Conservation (phyloP, 805 yeast species). For the Metschnikowia dekortorum region DNA sequence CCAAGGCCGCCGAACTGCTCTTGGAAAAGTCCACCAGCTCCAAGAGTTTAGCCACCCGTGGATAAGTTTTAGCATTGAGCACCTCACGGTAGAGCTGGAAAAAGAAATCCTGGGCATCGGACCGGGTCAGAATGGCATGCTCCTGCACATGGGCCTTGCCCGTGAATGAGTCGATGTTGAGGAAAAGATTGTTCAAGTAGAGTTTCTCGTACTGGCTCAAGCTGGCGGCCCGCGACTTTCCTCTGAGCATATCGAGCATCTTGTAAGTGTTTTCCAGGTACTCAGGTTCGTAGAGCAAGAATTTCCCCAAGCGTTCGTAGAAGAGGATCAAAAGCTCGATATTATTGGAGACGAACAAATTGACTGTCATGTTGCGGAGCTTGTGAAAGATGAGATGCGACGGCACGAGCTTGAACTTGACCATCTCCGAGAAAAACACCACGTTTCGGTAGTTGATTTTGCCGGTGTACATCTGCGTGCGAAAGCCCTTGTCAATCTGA, state of each 20-base stretch:
- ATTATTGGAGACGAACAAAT: constrained; percentile 49
- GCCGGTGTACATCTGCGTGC: constrained; percentile 52
- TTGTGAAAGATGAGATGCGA: constrained; percentile 69
- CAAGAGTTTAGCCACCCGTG: constrained; percentile 3
- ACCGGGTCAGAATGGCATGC: neutral
- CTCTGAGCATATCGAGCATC: constrained; percentile 54
- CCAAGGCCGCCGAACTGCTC: constrained; percentile 27
- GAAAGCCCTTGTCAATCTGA: constrained; percentile 54
- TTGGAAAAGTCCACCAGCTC: constrained; percentile 44
- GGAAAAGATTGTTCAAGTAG: constrained; percentile 54
- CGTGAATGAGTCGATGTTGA: constrained; percentile 46
- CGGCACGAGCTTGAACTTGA: constrained; percentile 72
- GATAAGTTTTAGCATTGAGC: constrained; percentile 1
- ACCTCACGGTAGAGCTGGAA: constrained; percentile 11
- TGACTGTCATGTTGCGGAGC: constrained; percentile 54
- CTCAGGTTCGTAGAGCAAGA: constrained; percentile 53
- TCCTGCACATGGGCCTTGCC: constrained; percentile 1
- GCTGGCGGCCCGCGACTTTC: constrained; percentile 44
- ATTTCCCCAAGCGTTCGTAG: constrained; percentile 70
- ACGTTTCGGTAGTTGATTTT: constrained; percentile 54
- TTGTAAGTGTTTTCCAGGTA: constrained; percentile 56
- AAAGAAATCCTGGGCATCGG: constrained; percentile 11
- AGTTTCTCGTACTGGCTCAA: constrained; percentile 53
- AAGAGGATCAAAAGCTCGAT: constrained; percentile 66
- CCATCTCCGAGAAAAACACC: constrained; percentile 66